Evolutionary conservation across 768 basidiomycete genomes (phyloP), one percentile per base, ranked within the genome.

Genomic region (Hygrocybe coccinea): DNA sequence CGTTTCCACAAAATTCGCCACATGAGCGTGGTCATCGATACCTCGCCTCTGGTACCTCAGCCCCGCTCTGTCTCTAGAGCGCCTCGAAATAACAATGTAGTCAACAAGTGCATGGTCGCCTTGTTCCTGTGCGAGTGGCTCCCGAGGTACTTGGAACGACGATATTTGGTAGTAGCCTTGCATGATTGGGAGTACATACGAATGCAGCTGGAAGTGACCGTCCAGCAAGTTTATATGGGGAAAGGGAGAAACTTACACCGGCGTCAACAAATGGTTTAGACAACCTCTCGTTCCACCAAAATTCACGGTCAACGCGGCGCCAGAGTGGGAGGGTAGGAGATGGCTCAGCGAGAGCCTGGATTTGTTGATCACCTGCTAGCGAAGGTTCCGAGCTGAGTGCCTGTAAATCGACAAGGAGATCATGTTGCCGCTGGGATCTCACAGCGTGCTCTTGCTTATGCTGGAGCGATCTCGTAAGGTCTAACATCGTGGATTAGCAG

Each of bases 281-380:
- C 55, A 98, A 78, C 79, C 84, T 85, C 63, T 93, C 90, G 64
- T 98, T 99, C 92, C 94, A 98, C 89, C 94, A 98, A 68, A 91
- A 98, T 41, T 89, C 86, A 46, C 80, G 79, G 62, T 97, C 91
- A 1, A 93, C 90, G 11, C 93, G 77, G 24, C 93, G 80, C 94
- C 95, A 97, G 3, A 97, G 77, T 0, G 97, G 95, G 12, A 95
- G 77, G 0, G 82, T 83, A 0, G 86, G 74, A 57, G 82, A 78
- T 0, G 92, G 91, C 67, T 97, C 94, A 11, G 78, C 75, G 21
- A 89, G 69, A 7, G 78, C 71, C 46, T 85, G 78, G 12, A 79
- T 69, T 33, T 76, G 76, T 46, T 68, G 73, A 37, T 71, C 61
- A 36, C 62, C 62, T 56, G 36, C 57, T 3, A 50, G 51, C n/a